A percentile compares a stretch with the other conserved stretches of the same genome.
These are phyloP conservation scores for Massarina eburnea DNA, from an alignment of 2,329 filamentous ascomycete species.

Conservation along the genomic window DNA sequence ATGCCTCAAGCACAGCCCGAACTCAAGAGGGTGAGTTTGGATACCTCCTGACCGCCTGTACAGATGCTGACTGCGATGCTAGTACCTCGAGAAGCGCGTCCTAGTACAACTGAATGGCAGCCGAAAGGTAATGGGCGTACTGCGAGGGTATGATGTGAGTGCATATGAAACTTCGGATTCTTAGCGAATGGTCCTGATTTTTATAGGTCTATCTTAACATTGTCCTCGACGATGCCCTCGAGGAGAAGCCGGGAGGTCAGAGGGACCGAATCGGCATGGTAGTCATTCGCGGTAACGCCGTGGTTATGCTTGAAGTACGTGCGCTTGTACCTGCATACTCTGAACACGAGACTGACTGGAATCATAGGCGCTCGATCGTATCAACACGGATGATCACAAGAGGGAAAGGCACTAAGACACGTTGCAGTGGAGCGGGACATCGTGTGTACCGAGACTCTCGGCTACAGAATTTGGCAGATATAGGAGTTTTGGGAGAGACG, in stretches of 20 bases:
- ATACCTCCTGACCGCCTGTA: not conserved
- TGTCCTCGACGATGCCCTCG: conserved; percentile 93
- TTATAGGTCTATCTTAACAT: conserved; percentile 93
- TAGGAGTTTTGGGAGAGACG: conserved; percentile 14
- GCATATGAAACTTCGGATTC: not conserved
- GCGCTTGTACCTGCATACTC: not conserved
- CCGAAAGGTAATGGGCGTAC: conserved; percentile 91
- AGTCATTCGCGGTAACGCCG: conserved; percentile 95
- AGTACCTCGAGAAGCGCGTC: conserved; percentile 99
- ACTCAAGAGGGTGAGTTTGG: conserved; percentile 80
- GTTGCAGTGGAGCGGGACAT: conserved; percentile 1
- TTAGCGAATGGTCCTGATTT: conserved; percentile 2
- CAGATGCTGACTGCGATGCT: conserved; percentile 21
- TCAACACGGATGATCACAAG: conserved; percentile 38
- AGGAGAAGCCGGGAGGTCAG: conserved; percentile 90
- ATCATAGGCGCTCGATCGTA: conserved; percentile 37
- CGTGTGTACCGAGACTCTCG: not conserved
- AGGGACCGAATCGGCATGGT: conserved; percentile 92
- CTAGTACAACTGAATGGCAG: conserved; percentile 98
- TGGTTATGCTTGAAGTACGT: conserved; percentile 87
- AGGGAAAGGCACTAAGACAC: conserved; percentile 26
- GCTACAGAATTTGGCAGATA: not conserved
- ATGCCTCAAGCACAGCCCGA: conserved; percentile 99
- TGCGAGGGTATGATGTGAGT: conserved; percentile 93
- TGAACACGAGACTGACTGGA: conserved; percentile 8